These are phyloP conservation scores for Populus tomentosa DNA, from an alignment of 441 rosid genomes.

Conservation along the genomic window DNA sequence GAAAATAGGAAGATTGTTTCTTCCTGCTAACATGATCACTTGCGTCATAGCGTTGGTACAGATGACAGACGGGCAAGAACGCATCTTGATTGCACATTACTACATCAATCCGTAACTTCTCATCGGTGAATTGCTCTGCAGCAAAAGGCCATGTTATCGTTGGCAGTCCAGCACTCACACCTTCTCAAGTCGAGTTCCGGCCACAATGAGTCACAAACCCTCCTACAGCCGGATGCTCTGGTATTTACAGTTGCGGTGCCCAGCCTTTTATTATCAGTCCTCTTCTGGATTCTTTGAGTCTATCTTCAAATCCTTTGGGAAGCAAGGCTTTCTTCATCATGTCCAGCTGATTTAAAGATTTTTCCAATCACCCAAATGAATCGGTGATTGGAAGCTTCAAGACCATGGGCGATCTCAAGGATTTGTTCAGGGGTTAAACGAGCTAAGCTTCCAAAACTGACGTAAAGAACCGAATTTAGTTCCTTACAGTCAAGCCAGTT, in stretches of 20 bases:
- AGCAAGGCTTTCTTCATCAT: not conserved
- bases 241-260: conserved; percentile 32
- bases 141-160: conserved; percentile 27
- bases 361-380: conserved; percentile 50
- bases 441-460: conserved; percentile 28
- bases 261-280: conserved; percentile 26
- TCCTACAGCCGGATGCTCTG: conserved; percentile 24
- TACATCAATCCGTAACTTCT: conserved; percentile 9
- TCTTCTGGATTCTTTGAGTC: conserved; percentile 8
- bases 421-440: conserved; percentile 28
- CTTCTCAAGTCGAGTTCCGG: conserved; percentile 45
- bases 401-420: conserved; percentile 36
- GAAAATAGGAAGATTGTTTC: no score
- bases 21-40: no score
- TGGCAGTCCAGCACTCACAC: conserved; percentile 20
- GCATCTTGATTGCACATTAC: no score
- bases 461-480: conserved; percentile 28
- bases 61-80: no score
- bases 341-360: not conserved
- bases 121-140: conserved; percentile 28
- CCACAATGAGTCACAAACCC: conserved; percentile 41
- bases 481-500: conserved; percentile 27
- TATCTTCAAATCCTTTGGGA: conserved; percentile 21
- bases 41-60: no score
- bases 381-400: conserved; percentile 30